Percentiles rank a stretch among this genome's conserved stretches.
phyloP scores from a whole-genome alignment of 192 early-diverging fungal species.

The Dissophora globulifera region DNA sequence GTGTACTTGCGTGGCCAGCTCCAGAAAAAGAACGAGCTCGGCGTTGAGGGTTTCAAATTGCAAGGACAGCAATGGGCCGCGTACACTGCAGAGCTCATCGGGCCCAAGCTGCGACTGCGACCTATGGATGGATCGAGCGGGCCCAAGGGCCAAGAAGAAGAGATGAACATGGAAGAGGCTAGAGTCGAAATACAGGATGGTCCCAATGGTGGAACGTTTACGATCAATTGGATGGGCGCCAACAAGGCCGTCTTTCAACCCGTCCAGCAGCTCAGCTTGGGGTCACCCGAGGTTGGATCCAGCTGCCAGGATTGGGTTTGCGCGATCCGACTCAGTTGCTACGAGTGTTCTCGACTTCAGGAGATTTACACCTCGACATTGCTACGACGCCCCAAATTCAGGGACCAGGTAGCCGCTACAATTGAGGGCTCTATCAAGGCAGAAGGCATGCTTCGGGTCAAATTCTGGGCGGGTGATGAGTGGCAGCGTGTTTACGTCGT shows the following conservation, averaged over 20 bases:
- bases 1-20: conserved; percentile 78
- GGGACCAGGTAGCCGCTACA: conserved; percentile 59
- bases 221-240: conserved; percentile 75
- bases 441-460: conserved; percentile 66
- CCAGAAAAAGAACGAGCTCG: conserved; percentile 72
- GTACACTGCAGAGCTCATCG: conserved; percentile 79
- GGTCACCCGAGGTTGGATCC: conserved; percentile 60
- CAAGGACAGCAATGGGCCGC: conserved; percentile 73
- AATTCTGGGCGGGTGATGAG: conserved; percentile 60
- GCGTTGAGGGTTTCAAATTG: conserved; percentile 69
- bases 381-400: conserved; percentile 54
- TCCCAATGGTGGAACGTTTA: conserved; percentile 65
- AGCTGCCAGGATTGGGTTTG: conserved; percentile 75
- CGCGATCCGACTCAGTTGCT: conserved; percentile 78
- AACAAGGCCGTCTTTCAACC: conserved; percentile 71
- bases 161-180: conserved; percentile 82
- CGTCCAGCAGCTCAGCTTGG: conserved; percentile 53
- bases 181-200: conserved; percentile 68
- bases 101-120: conserved; percentile 74
- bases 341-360: conserved; percentile 77
- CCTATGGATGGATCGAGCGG: conserved; percentile 45
- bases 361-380: conserved; percentile 77
- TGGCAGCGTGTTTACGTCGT: conserved; percentile 62
- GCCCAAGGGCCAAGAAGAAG: conserved; percentile 62
- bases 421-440: conserved; percentile 64